These are phyloP conservation scores for Zymoseptoria ardabiliae DNA, from an alignment of 2,329 filamentous ascomycete genomes.

Conservation along the genomic window DNA sequence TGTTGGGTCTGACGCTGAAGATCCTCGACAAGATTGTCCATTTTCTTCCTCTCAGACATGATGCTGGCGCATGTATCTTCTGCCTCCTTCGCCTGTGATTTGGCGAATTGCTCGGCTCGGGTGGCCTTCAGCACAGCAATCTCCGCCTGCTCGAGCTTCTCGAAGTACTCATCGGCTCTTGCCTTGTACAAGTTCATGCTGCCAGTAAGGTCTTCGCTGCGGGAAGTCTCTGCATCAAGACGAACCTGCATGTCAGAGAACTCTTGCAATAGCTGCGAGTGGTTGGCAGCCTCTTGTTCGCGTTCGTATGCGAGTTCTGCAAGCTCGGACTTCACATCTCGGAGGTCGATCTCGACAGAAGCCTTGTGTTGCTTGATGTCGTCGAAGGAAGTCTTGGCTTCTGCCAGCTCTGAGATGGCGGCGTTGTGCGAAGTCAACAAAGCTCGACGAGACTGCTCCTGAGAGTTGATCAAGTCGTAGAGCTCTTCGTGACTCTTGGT, in stretches of 20 bases:
- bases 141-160: slow-evolving; percentile 92
- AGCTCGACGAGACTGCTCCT: slow-evolving; percentile 79
- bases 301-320: slow-evolving; percentile 69
- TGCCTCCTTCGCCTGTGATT: slow-evolving; percentile 77
- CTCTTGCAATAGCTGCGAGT: slow-evolving; percentile 82
- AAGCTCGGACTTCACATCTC: slow-evolving; percentile 75
- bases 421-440: slow-evolving; percentile 80
- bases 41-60: slow-evolving; percentile 86
- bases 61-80: slow-evolving; percentile 86
- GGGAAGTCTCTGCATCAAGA: slow-evolving; percentile 80
- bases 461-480: slow-evolving; percentile 83
- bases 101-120: slow-evolving; percentile 89
- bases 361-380: slow-evolving; percentile 75
- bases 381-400: slow-evolving; percentile 81
- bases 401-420: slow-evolving; percentile 73
- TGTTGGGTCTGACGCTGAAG: slow-evolving; percentile 82
- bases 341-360: slow-evolving; percentile 74
- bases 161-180: slow-evolving; percentile 91
- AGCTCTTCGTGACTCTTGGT: slow-evolving; percentile 91
- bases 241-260: slow-evolving; percentile 91
- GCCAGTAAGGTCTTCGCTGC: slow-evolving; percentile 72
- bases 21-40: slow-evolving; percentile 81
- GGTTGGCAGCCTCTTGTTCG: slow-evolving; percentile 81
- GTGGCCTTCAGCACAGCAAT: slow-evolving; percentile 89
- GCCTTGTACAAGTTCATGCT: slow-evolving; percentile 85